Evolutionary conservation across 805 yeast genomes (phyloP).

Genomic region (Wickerhamiella qilinensis): DNA sequence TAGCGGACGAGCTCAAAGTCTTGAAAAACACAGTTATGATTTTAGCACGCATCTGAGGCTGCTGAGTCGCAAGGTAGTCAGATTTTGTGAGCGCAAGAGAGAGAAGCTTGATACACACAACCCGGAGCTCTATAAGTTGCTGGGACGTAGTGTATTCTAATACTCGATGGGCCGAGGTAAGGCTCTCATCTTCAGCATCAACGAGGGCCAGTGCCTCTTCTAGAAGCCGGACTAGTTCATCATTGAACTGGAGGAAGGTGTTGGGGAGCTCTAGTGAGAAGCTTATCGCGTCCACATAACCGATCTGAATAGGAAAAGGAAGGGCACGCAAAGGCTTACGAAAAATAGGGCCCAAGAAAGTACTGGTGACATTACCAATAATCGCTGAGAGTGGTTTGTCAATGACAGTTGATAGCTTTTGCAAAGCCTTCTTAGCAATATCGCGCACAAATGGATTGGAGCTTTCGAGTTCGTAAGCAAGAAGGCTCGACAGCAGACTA

Average conservation of each 20-base stretch:
- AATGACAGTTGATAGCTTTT: constrained; percentile 53
- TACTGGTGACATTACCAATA: constrained; percentile 67
- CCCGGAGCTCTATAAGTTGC: constrained; percentile 72
- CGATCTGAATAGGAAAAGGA: constrained; percentile 98
- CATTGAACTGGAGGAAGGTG: constrained; percentile 72
- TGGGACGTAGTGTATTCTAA: constrained; percentile 79
- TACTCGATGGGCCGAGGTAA: constrained; percentile 73
- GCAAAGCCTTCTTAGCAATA: constrained; percentile 59
- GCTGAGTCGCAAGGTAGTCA: constrained; percentile 58
- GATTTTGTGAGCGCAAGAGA: constrained; percentile 63
- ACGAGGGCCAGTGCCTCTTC: constrained; percentile 87
- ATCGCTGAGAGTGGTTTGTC: constrained; percentile 54
- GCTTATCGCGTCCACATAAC: constrained; percentile 93
- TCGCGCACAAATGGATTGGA: constrained; percentile 70
- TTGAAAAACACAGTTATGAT: constrained; percentile 90
- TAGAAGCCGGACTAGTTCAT: constrained; percentile 69
- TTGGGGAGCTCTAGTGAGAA: constrained; percentile 71
- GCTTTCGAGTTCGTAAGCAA: constrained; percentile 85
- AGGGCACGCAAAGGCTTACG: constrained; percentile 92
- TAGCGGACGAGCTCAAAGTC: constrained; percentile 70
- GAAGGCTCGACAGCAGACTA: constrained; percentile 68
- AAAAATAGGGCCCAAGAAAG: constrained; percentile 81
- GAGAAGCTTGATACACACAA: constrained; percentile 72
- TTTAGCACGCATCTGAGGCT: constrained; percentile 47
- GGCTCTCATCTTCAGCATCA: constrained; percentile 93